Evolutionary conservation across 78 protist genomes (phyloP).

Genomic region (Chrysochromulina tobinii): DNA sequence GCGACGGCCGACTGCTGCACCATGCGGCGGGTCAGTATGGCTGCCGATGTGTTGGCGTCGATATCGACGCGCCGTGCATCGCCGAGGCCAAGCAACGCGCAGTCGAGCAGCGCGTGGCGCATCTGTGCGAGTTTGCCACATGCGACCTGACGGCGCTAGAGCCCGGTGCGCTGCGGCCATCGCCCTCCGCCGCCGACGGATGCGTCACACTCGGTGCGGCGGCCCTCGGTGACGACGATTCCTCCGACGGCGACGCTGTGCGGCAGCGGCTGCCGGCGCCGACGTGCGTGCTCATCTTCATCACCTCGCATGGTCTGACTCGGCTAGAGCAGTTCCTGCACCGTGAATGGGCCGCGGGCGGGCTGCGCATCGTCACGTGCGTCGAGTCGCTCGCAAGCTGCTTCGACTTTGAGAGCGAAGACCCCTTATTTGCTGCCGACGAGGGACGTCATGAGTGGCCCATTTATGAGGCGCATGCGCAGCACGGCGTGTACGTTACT

Average conservation of each 20-base stretch:
- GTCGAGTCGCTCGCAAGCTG: background rate
- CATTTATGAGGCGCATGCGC: background rate
- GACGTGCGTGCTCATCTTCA: background rate
- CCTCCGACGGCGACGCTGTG: no score
- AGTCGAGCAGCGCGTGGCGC: background rate
- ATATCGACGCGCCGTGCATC: background rate
- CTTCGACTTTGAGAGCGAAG: background rate
- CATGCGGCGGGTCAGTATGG: conserved; percentile 3
- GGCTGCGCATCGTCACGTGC: background rate
- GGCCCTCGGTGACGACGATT: background rate
- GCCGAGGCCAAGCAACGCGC: background rate
- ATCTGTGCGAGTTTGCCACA: background rate
- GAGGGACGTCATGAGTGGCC: background rate
- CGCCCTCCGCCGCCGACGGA: background rate
- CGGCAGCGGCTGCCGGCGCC: background rate
- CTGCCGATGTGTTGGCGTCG: background rate
- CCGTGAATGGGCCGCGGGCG: background rate
- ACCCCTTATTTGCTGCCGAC: background rate
- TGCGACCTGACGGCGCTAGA: background rate
- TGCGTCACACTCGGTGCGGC: background rate
- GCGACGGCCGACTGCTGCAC: background rate
- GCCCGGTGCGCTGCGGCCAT: background rate
- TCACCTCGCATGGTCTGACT: background rate
- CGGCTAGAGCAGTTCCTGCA: background rate
- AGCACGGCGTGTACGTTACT: background rate